These are phyloP conservation scores for Ustilago cynodontis DNA, from an alignment of 1,284 basidiomycete genomes.

Conservation along the genomic window DNA sequence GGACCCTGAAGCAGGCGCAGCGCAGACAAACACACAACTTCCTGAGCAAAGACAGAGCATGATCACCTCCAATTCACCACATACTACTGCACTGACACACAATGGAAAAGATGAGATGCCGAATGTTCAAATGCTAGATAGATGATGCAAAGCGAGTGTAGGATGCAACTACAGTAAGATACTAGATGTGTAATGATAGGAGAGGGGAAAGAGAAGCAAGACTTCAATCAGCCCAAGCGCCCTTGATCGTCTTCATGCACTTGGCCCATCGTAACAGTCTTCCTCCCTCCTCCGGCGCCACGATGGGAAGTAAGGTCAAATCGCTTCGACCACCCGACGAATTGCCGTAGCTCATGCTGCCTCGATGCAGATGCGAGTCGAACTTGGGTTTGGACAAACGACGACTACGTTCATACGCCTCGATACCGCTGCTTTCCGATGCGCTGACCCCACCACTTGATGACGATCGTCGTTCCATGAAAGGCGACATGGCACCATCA, in stretches of 20 bases:
- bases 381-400: conserved; percentile 63
- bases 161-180: neutral
- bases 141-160: conserved; percentile 1
- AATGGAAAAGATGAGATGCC: neutral
- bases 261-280: conserved; percentile 81
- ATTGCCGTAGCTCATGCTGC: conserved; percentile 65
- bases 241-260: conserved; percentile 81
- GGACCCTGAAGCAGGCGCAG: conserved; percentile 11
- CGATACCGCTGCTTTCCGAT: conserved; percentile 24
- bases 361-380: conserved; percentile 47
- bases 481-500: conserved; percentile 12
- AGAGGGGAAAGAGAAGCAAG: too few relatives aligned
- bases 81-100: neutral
- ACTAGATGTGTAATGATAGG: neutral
- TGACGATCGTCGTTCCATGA: neutral
- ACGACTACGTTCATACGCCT: conserved; percentile 41
- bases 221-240: conserved; percentile 76
- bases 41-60: too few relatives aligned
- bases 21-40: too few relatives aligned
- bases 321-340: conserved; percentile 54
- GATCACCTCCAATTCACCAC: neutral
- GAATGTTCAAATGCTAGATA: conserved; percentile 1
- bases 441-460: conserved; percentile 2
- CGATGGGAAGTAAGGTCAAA: conserved; percentile 75
- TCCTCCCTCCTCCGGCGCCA: conserved; percentile 85